Evolutionary conservation across 371 early-diverging fungal species (phyloP).

Genomic region (Lichtheimia ornata): DNA sequence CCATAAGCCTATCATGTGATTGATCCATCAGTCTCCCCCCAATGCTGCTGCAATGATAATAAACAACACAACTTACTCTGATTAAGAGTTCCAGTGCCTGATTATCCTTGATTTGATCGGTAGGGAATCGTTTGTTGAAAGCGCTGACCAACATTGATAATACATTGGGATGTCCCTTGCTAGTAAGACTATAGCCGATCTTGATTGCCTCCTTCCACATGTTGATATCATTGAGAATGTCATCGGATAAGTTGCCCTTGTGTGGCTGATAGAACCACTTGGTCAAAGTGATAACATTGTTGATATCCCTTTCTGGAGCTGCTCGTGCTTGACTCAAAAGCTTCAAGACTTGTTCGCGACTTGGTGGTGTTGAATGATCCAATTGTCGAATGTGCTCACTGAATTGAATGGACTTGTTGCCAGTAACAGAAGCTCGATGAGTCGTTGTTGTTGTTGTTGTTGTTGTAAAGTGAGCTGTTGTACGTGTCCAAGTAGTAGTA

Average conservation of each 20-base stretch:
- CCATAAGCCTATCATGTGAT: slow-evolving; percentile 24
- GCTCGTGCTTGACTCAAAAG: neutral
- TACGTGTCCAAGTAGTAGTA: neutral
- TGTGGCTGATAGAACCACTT: slow-evolving; percentile 32
- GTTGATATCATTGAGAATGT: slow-evolving; percentile 19
- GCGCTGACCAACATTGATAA: slow-evolving; percentile 23
- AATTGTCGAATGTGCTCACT: neutral
- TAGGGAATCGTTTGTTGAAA: slow-evolving; percentile 22
- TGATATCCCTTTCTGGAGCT: neutral
- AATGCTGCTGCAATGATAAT: neutral
- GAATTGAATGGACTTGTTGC: neutral
- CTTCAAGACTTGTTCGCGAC: neutral
- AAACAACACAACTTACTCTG: slow-evolving; percentile 23
- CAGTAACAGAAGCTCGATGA: neutral
- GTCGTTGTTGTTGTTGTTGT: neutral
- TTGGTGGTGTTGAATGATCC: neutral
- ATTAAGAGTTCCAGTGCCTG: slow-evolving; percentile 32
- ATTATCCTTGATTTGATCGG: slow-evolving; percentile 22
- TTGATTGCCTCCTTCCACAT: slow-evolving; percentile 37
- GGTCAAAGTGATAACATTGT: neutral
- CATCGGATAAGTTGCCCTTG: slow-evolving; percentile 5
- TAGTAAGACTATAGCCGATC: slow-evolving; percentile 25
- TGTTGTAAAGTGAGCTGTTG: neutral
- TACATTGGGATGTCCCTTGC: slow-evolving; percentile 24
- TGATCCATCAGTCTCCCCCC: neutral